Percentiles rank a stretch among this genome's conserved stretches.
These are phyloP conservation scores for Blastobotrys apis DNA, from an alignment of 1,139 yeast genomes.

Conservation along the genomic window DNA sequence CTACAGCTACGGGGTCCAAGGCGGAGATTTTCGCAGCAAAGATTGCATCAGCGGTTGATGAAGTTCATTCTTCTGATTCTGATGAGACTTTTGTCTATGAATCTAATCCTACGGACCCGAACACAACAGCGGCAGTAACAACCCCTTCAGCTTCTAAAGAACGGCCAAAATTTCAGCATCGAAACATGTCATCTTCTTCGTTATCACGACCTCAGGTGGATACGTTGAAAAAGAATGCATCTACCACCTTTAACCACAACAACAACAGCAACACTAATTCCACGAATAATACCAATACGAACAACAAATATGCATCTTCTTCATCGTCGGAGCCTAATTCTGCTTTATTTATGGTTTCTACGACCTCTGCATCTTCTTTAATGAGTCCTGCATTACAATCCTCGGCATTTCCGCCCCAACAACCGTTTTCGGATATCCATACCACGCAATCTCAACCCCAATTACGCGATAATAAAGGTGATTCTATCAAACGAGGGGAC, in stretches of 20 bases:
- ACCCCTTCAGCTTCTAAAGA: neutral
- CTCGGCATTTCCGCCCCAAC: neutral
- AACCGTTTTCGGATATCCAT: neutral
- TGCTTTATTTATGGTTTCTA: conserved; percentile 11
- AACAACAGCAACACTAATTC: neutral
- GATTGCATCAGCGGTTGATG: conserved; percentile 90
- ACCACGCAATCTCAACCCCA: too few species aligned
- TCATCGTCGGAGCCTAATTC: conserved; percentile 8
- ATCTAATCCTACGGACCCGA: conserved; percentile 36
- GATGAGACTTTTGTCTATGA: conserved; percentile 95
- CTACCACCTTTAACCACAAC: neutral
- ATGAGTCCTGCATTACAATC: neutral
- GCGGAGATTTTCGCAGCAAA: conserved; percentile 94
- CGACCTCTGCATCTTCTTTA: conserved; percentile 6
- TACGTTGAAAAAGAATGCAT: too few species aligned
- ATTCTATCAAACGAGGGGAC: too few species aligned
- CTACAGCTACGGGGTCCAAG: conserved; percentile 45
- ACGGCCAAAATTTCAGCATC: conserved; percentile 14
- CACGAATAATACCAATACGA: neutral
- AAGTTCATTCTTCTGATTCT: conserved; percentile 68
- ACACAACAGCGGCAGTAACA: neutral
- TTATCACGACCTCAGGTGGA: conserved; percentile 10
- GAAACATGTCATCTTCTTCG: conserved; percentile 29
- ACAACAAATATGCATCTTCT: neutral
- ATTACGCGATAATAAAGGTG: too few species aligned